Conservation (phyloP, 495 filamentous ascomycete genomes). For the Parmelia sp. region DNA sequence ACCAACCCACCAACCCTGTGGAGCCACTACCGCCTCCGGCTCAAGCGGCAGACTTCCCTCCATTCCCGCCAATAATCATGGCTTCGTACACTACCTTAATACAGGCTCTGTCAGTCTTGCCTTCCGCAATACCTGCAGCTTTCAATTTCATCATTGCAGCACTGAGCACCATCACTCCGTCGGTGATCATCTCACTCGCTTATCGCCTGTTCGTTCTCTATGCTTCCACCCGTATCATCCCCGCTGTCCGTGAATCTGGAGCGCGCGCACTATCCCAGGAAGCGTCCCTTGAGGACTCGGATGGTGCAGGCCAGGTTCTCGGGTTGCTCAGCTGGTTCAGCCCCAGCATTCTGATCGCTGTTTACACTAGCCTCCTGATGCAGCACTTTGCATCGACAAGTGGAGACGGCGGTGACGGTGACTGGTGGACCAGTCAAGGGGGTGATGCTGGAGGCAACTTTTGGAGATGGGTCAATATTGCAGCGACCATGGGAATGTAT, state of each 20-base stretch:
- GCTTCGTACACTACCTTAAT: slow-evolving; percentile 91
- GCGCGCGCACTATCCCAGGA: slow-evolving; percentile 76
- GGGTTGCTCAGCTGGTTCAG: slow-evolving; percentile 86
- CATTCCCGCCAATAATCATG: slow-evolving; percentile 94
- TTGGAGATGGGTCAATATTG: slow-evolving; percentile 90
- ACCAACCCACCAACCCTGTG: slow-evolving; percentile 64
- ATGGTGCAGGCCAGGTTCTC: slow-evolving; percentile 70
- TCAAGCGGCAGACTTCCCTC: slow-evolving; percentile 75
- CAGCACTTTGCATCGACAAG: slow-evolving; percentile 83
- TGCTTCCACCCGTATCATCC: slow-evolving; percentile 91
- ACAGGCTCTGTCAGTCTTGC: slow-evolving; percentile 74
- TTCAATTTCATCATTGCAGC: slow-evolving; percentile 85
- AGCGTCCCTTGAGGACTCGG: slow-evolving; percentile 73
- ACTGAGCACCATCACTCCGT: slow-evolving; percentile 87
- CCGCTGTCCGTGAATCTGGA: slow-evolving; percentile 79
- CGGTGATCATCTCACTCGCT: slow-evolving; percentile 84
- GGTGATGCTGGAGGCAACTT: slow-evolving; percentile 74
- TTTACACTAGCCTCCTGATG: slow-evolving; percentile 94
- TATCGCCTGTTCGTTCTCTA: slow-evolving; percentile 94
- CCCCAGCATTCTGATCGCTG: slow-evolving; percentile 83
- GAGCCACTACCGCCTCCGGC: slow-evolving; percentile 48
- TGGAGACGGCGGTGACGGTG: slow-evolving; percentile 53
- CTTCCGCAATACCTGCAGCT: slow-evolving; percentile 72
- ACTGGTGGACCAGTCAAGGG: slow-evolving; percentile 80
- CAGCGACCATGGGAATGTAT: slow-evolving; percentile 80